Base-by-base conservation (phyloP, 495 filamentous ascomycete genomes). In the Hypoxylon crocopeplum region DNA sequence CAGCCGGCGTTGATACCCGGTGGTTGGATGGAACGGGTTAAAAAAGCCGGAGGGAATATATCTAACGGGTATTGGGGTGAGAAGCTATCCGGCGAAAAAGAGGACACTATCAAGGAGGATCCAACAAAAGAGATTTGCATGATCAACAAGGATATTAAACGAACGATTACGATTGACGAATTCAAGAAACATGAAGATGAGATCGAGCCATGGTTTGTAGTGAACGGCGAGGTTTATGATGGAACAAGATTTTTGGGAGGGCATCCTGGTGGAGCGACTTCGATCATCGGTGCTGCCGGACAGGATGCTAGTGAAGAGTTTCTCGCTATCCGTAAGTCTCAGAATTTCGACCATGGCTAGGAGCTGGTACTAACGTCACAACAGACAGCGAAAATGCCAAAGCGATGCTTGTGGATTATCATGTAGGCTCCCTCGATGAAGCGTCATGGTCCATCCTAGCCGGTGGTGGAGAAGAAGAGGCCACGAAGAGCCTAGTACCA, bases 21-120 rank as follows among this genome's bases (percentile, higher is more conserved):
- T 7, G 93, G 93, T 0, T 98, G 93, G 93, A 98, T 98, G 93
- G 92, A 97, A 69, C 78, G 85, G 22, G 89, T 94, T n/a, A 97
- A 96, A 72, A 91, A 89, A 49, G 84, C 82, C 7, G 93, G 93
- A 0, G 91, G 93, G 1, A 84, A 97, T 69, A 67, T 97, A 16
- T 75, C 78, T 8, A 95, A 96, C 69, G 88, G 89, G 0, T 88
- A 87, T 65, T 97, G 93, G 93, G 93, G 93, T 7, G 91, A 97
- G 67, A 85, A 77, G 48, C 48, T 83, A 17, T 72, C 79, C 2
- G 86, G 85, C n/a, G 82, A 86, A 59, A 81, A 83, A 15, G 81
- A 76, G 4, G 34, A 34, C 10, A 48, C 48, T 6, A 69, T 56
- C 2, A 38, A 72, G 12, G 67, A 75, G 20, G 81, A 84, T 29